Evolutionary conservation across 768 basidiomycete genomes (phyloP), one percentile per base, ranked within the genome.

Genomic region (Mycena galopus): DNA sequence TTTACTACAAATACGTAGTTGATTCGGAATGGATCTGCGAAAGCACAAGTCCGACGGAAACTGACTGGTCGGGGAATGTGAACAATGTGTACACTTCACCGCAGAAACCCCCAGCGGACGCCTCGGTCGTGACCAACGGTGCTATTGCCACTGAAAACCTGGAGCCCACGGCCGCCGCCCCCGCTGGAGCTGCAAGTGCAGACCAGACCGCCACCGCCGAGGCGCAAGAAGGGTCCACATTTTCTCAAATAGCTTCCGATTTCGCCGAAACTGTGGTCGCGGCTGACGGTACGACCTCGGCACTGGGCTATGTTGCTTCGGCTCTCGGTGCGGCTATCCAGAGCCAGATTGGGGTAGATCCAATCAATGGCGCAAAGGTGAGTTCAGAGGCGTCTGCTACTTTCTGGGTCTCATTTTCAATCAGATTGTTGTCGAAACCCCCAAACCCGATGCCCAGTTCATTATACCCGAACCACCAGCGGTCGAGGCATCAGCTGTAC

Each of bases 1-100:
- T 93, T 67, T 77, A 83, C 9, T 96, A 93, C 89, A 96, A 96
- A 81, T 96, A 90, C 78, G 84, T 95, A 78, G 93, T 95, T 64
- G 94, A 96, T 56, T 65, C 78, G 91, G 90, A 39, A 76, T 81
- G 70, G 95, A 93, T 94, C 76, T 83, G 58, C 84, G 86, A 57
- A 85, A 86, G 57, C 84, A 87, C 39, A 85, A 86, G 70, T 85
- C 90, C 91, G 8, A 89, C 88, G 63, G 92, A 93, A 80, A 78
- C 81, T 1, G 93, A 95, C 76, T 78, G 80, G 11, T 81, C 82
- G 25, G 94, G 93, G 19, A 92, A 92, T 80, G 78, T 91, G 23
- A 96, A 96, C 81, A 94, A 95, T 79, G 82, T 93, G 63, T 87
- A 88, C 74, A 82, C 78, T 37, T 82, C 89, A 2, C 93, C 93